Base-by-base conservation (phyloP, 305 asterid genomes). In the Fraxinus xanthoxyloides region DNA sequence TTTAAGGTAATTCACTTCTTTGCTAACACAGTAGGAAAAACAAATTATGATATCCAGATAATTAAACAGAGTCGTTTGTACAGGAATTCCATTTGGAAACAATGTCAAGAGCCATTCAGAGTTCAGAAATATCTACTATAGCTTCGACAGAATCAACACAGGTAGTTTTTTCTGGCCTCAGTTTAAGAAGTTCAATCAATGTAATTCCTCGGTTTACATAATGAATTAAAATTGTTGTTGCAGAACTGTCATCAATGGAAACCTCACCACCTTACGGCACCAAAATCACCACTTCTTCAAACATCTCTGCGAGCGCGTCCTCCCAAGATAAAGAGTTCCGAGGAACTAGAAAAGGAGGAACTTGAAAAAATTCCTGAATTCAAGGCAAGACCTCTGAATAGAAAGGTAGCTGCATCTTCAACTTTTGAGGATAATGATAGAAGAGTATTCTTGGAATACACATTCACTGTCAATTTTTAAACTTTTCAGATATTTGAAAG, bases 1-100 rank as follows among this genome's bases (percentile, higher is more conserved):
- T 96, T 96, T 79, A 93, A 93, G 98, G 98, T 93, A 88, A 48
- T 10, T 21, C 43, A 48, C 34, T 75, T 40, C 36, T 76, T 65
- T 78, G 7, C 63, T 70, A 26, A 35, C 59, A 73, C 63, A 36
- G 12, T 72, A 8, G 35, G 63, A 5, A 56, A 81, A 67, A 54
- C 8, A 7, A 74, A 72, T 24, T 28, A 76, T 73, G 63, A 23
- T 48, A 15, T 36, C 48, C 76, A 76, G 83, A 78, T 75, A 46
- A 59, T 77, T 6, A 35, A 35, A 63, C 54, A 23, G 51, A 54
- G 15, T 80, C 43, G 3, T 76, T 65, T 88, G 72, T 21, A 84
- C 92, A 95, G 99, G 99, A 96, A 87, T 96, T 94, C 83, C 97
- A 89, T 86, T 89, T 94, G 82, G 93, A 92, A 83, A 96, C 99